Percentiles rank a stretch among this genome's conserved stretches.
Conservation (phyloP, 306 rosid species). For the Astragalus glycyphyllos region DNA sequence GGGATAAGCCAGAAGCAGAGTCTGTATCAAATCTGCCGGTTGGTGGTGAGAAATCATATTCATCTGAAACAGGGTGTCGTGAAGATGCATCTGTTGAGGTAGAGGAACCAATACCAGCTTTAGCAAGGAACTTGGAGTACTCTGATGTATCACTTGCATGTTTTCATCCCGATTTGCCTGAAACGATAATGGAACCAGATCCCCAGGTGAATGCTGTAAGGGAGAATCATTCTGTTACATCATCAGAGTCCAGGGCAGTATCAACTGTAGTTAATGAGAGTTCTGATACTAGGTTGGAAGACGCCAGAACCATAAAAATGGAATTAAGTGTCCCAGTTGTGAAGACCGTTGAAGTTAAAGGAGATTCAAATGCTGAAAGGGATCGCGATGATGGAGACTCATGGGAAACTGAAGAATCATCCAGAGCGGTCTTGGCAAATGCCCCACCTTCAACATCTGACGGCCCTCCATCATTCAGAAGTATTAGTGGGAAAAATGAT, state of each 20-base stretch:
- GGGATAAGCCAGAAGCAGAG: slow-evolving; percentile 54
- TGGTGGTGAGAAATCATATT: slow-evolving; percentile 45
- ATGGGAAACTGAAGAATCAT: slow-evolving; percentile 79
- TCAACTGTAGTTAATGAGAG: slow-evolving; percentile 51
- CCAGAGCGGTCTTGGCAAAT: slow-evolving; percentile 59
- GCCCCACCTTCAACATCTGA: slow-evolving; percentile 63
- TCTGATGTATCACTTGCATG: slow-evolving; percentile 51
- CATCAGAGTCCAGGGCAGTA: slow-evolving; percentile 52
- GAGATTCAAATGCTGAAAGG: slow-evolving; percentile 59
- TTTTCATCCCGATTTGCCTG: slow-evolving; percentile 57
- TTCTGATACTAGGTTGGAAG: slow-evolving; percentile 51
- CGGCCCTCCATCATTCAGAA: slow-evolving; percentile 90
- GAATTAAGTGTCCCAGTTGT: slow-evolving; percentile 54
- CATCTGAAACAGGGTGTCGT: slow-evolving; percentile 51
- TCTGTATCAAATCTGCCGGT: slow-evolving; percentile 39
- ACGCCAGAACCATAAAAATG: slow-evolving; percentile 40
- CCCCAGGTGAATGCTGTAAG: slow-evolving; percentile 47
- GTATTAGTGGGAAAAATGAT: slow-evolving; percentile 87
- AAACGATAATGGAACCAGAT: slow-evolving; percentile 62
- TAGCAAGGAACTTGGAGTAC: slow-evolving; percentile 48
- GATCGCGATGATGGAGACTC: slow-evolving; percentile 76
- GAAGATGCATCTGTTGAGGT: slow-evolving; percentile 49
- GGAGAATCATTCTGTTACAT: slow-evolving; percentile 50
- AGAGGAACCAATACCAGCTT: slow-evolving; percentile 49
- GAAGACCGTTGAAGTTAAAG: slow-evolving; percentile 64